phyloP scores from a whole-genome alignment of 2,329 filamentous ascomycete genomes.

The Bimuria novae-zelandiae region DNA sequence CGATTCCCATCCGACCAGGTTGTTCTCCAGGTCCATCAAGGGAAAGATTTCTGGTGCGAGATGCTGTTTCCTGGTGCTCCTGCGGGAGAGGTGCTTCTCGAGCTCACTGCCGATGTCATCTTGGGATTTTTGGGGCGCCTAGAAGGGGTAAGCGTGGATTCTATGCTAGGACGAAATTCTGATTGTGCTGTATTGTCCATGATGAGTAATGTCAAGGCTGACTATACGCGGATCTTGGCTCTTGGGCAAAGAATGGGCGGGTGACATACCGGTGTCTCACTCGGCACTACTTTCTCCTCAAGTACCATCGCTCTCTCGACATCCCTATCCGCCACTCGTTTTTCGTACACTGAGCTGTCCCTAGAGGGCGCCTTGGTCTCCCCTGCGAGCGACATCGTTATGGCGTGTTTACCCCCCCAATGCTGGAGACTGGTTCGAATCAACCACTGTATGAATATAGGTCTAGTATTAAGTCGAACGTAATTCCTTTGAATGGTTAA shows the following conservation, averaged over 20 bases:
- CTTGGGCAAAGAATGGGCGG: not conserved
- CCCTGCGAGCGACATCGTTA: conserved; percentile 24
- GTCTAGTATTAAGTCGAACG: no score
- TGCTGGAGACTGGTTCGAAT: not conserved
- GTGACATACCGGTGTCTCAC: conserved; percentile 13
- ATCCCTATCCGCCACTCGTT: not conserved
- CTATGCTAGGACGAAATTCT: no score
- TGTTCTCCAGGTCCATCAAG: conserved; percentile 38
- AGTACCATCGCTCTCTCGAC: conserved; percentile 21
- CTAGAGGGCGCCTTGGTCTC: conserved; percentile 25
- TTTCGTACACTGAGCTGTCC: conserved; percentile 28
- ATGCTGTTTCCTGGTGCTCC: conserved; percentile 34
- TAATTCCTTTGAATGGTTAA: no score
- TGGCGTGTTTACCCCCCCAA: not conserved
- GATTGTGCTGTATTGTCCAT: no score
- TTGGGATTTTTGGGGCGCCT: conserved; percentile 17
- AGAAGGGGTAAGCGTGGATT: conserved; percentile 5
- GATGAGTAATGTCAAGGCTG: no score
- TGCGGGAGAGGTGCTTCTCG: conserved; percentile 38
- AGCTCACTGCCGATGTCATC: conserved; percentile 31
- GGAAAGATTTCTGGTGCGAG: conserved; percentile 36
- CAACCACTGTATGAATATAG: no score
- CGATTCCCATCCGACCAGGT: conserved; percentile 42
- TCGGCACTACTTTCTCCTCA: conserved; percentile 10
- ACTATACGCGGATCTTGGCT: no score